phyloP scores from a whole-genome alignment of 2,329 filamentous ascomycete species.

The Hymenoscyphus albidus region DNA sequence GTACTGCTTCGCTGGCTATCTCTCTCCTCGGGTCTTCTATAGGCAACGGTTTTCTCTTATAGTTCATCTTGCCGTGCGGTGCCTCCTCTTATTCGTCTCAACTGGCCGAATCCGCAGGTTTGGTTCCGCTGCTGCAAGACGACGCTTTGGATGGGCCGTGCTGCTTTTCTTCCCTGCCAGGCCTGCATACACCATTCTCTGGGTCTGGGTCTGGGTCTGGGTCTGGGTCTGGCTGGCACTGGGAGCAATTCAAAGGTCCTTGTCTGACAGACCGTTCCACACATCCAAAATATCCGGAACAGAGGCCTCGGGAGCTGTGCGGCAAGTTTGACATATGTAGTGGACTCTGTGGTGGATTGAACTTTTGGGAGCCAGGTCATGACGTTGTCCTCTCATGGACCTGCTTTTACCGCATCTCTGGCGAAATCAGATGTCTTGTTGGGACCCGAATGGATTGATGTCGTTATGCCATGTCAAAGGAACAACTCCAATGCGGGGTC shows the following conservation, averaged over 20 bases:
- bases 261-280: background rate
- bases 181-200: background rate
- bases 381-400: background rate
- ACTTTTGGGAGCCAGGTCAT: background rate
- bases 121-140: background rate
- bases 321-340: background rate
- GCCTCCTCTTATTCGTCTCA: background rate
- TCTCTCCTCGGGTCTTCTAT: background rate
- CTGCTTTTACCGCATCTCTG: background rate
- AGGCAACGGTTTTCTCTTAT: background rate
- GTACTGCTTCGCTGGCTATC: background rate
- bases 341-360: background rate
- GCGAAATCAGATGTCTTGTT: background rate
- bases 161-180: background rate
- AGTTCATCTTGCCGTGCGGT: background rate
- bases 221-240: background rate
- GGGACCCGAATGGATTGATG: background rate
- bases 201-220: background rate
- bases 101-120: background rate
- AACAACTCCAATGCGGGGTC: background rate
- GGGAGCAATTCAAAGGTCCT: background rate
- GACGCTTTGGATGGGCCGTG: slow-evolving; percentile 2
- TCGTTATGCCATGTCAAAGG: background rate
- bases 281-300: background rate
- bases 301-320: background rate